A percentile compares a stretch with the other conserved stretches of the same genome.
Evolutionary conservation across 2,329 filamentous ascomycete species (phyloP).

Genomic region (Aspergillus fructus): DNA sequence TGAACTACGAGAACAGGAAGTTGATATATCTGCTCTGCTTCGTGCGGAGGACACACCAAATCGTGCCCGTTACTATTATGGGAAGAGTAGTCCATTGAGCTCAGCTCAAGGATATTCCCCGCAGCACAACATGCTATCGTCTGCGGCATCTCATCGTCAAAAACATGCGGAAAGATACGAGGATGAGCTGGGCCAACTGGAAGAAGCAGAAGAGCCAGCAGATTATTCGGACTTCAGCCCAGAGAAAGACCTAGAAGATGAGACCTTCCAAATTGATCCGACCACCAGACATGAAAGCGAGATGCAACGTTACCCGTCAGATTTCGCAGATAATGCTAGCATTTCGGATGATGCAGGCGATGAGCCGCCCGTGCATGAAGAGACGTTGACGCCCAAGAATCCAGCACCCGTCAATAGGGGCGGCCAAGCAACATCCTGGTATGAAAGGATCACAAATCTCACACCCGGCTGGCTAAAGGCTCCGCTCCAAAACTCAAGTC

Average conservation of each 20-base stretch:
- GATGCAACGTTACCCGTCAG: slow-evolving; percentile 12
- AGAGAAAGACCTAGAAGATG: slow-evolving; percentile 22
- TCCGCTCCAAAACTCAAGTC: slow-evolving; percentile 21
- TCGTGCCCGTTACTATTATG: slow-evolving; percentile 35
- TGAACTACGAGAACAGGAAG: slow-evolving; percentile 34
- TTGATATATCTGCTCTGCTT: slow-evolving; percentile 35
- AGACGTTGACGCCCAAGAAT: slow-evolving; percentile 24
- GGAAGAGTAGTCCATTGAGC: background rate
- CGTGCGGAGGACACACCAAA: slow-evolving; percentile 36
- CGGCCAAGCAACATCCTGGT: slow-evolving; percentile 37
- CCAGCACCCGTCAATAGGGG: slow-evolving; percentile 15
- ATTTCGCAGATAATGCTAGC: slow-evolving; percentile 9
- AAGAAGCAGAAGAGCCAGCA: slow-evolving; percentile 2
- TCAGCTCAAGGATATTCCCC: background rate
- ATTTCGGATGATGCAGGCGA: slow-evolving; percentile 18
- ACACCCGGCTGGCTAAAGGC: slow-evolving; percentile 37
- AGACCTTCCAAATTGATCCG: slow-evolving; percentile 24
- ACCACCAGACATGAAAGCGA: slow-evolving; percentile 22
- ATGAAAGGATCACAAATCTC: slow-evolving; percentile 34
- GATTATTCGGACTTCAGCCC: slow-evolving; percentile 19
- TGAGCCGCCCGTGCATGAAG: slow-evolving; percentile 13
- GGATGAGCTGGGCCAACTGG: background rate
- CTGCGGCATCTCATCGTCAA: slow-evolving; percentile 13
- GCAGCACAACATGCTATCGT: background rate
- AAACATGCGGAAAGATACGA: slow-evolving; percentile 8